Conservation (phyloP, 768 basidiomycete species). For the Tricholoma matsutake region DNA sequence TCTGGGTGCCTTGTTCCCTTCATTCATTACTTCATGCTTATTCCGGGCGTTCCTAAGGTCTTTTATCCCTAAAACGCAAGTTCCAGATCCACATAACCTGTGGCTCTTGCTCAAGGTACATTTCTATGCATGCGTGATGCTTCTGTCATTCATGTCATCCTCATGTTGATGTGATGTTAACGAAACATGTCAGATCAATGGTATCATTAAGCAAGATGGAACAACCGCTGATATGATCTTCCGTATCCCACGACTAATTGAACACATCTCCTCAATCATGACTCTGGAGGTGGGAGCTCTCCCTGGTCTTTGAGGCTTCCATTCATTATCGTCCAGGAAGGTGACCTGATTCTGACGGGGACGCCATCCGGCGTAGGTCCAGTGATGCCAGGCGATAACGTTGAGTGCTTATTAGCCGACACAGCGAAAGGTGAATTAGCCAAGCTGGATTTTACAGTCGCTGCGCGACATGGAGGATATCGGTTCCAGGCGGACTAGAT, state of each 20-base stretch:
- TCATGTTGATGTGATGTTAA: background rate
- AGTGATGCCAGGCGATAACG: constrained; percentile 67
- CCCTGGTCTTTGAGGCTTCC: background rate
- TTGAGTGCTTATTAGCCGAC: constrained; percentile 71
- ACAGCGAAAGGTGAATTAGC: constrained; percentile 53
- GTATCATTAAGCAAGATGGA: constrained; percentile 77
- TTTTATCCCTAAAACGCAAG: constrained; percentile 74
- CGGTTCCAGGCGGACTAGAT: constrained; percentile 25
- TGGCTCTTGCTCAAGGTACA: constrained; percentile 70
- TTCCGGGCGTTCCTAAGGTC: constrained; percentile 38
- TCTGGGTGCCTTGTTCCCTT: background rate
- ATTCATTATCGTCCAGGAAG: constrained; percentile 54
- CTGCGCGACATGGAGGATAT: constrained; percentile 65
- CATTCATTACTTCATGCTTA: background rate
- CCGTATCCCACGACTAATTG: constrained; percentile 80
- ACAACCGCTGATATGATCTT: constrained; percentile 91
- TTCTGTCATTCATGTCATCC: background rate
- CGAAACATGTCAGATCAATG: constrained; percentile 66
- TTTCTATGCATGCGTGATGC: background rate
- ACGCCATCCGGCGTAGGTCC: constrained; percentile 92
- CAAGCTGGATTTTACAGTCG: constrained; percentile 60
- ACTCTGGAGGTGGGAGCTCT: constrained; percentile 72
- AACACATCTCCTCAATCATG: constrained; percentile 95
- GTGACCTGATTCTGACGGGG: constrained; percentile 87
- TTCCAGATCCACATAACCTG: constrained; percentile 75